Percentiles rank a stretch among this genome's conserved stretches.
Conservation (phyloP, 352 stramenopile genomes). For the Phytophthora foliorum region DNA sequence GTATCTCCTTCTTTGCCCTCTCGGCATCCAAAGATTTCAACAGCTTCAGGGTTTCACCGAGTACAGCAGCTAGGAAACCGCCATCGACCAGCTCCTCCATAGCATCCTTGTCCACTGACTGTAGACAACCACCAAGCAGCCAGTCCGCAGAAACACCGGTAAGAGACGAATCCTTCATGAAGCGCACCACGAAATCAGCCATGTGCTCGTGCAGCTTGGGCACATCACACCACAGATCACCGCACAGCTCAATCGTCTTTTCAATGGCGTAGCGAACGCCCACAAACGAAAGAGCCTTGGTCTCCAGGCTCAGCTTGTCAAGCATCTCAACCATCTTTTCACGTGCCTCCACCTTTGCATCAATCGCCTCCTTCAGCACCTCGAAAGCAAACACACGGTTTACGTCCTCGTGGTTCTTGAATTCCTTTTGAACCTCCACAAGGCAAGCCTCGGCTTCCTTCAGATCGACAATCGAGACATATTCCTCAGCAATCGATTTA, state of each 20-base stretch:
- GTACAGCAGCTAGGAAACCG: slow-evolving; percentile 67
- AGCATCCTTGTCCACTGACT: slow-evolving; percentile 61
- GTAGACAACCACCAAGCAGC: slow-evolving; percentile 60
- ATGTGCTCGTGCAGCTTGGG: slow-evolving; percentile 85
- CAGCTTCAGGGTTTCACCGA: slow-evolving; percentile 59
- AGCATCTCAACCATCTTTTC: slow-evolving; percentile 77
- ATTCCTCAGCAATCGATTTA: slow-evolving; percentile 84
- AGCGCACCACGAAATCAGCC: slow-evolving; percentile 72
- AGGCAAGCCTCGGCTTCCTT: slow-evolving; percentile 75
- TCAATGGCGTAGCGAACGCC: slow-evolving; percentile 69
- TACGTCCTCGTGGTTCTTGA: slow-evolving; percentile 70
- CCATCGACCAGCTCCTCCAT: slow-evolving; percentile 78
- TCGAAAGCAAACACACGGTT: slow-evolving; percentile 64
- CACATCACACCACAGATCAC: slow-evolving; percentile 86
- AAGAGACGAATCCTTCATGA: slow-evolving; percentile 68
- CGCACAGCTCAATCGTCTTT: slow-evolving; percentile 65
- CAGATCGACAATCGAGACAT: slow-evolving; percentile 77
- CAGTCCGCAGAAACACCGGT: slow-evolving; percentile 78
- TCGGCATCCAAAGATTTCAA: slow-evolving; percentile 51
- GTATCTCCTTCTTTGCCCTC: slow-evolving; percentile 63
- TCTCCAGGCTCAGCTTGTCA: slow-evolving; percentile 71
- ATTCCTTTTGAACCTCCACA: slow-evolving; percentile 71
- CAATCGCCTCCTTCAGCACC: slow-evolving; percentile 66
- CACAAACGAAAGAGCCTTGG: slow-evolving; percentile 63
- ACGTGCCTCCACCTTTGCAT: slow-evolving; percentile 68